Evolutionary conservation across 2,329 filamentous ascomycete genomes (phyloP).

Genomic region (Cladosporium sp.): DNA sequence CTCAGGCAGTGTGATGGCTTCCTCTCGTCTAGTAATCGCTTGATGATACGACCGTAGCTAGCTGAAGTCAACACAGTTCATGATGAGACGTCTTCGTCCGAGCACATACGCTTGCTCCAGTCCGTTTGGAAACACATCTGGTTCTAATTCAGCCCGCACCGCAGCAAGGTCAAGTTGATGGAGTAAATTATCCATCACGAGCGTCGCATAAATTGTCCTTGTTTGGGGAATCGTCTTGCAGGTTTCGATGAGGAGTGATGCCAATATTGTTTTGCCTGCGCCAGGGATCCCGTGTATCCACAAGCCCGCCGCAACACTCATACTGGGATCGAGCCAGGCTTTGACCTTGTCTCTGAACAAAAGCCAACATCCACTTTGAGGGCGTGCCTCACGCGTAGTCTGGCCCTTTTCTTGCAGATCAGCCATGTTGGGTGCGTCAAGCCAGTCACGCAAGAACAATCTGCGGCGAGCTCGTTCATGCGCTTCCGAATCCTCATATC

Average conservation of each 20-base stretch:
- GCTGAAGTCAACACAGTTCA: background rate
- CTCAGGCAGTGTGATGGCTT: background rate
- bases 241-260: conserved; percentile 8
- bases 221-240: background rate
- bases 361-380: conserved; percentile 11
- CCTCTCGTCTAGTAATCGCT: background rate
- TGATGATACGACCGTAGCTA: background rate
- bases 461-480: background rate
- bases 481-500: background rate
- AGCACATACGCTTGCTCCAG: conserved; percentile 12
- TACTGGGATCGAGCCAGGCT: conserved; percentile 4
- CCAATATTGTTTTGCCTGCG: conserved; percentile 14
- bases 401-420: background rate
- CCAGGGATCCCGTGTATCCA: conserved; percentile 10
- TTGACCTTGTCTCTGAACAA: background rate
- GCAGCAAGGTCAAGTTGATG: background rate
- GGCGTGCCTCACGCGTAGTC: background rate
- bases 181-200: conserved; percentile 14
- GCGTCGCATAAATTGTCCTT: conserved; percentile 7
- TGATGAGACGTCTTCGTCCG: too few species aligned
- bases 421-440: background rate
- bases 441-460: background rate
- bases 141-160: background rate
- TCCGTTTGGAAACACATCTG: background rate
- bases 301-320: background rate